Evolutionary conservation across 352 stramenopile species (phyloP).

Genomic region (Pythium aristosporum): DNA sequence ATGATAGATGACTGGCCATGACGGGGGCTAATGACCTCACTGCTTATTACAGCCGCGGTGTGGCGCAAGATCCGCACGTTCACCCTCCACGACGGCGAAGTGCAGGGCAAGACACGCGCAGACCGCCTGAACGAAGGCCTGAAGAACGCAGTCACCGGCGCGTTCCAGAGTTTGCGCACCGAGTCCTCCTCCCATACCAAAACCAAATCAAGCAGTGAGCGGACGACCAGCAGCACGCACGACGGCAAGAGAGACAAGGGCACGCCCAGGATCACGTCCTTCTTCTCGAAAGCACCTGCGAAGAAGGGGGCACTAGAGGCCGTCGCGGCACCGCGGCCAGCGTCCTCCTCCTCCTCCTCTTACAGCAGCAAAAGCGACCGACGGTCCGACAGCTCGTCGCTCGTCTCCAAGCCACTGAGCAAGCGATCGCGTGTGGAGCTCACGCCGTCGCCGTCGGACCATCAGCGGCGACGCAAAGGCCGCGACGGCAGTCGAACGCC

Average conservation of each 20-base stretch:
- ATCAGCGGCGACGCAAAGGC: not conserved
- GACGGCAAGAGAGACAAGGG: not conserved
- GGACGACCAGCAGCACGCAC: not conserved
- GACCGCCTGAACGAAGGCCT: conserved; percentile 57
- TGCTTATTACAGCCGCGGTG: conserved; percentile 41
- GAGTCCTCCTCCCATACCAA: not conserved
- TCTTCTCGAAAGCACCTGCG: conserved; percentile 1
- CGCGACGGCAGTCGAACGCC: not conserved
- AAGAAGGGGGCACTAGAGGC: conserved; percentile 1
- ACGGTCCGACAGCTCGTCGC: not conserved
- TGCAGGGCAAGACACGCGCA: conserved; percentile 55
- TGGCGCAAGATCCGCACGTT: conserved; percentile 82
- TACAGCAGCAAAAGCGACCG: not conserved
- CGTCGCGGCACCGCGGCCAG: not conserved
- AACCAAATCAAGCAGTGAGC: not conserved
- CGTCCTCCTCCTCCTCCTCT: not conserved
- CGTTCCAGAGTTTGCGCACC: conserved; percentile 15
- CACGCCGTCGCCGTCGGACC: conserved; percentile 14
- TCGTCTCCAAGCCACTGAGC: not conserved
- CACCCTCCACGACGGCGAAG: conserved; percentile 53
- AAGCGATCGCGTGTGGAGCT: conserved; percentile 27
- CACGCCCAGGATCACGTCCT: not conserved
- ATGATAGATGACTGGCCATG: not conserved
- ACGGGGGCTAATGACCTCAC: not conserved
- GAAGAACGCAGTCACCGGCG: conserved; percentile 33